phyloP scores from a whole-genome alignment of 2,329 filamentous ascomycete genomes.

The Diaporthe humulicola region DNA sequence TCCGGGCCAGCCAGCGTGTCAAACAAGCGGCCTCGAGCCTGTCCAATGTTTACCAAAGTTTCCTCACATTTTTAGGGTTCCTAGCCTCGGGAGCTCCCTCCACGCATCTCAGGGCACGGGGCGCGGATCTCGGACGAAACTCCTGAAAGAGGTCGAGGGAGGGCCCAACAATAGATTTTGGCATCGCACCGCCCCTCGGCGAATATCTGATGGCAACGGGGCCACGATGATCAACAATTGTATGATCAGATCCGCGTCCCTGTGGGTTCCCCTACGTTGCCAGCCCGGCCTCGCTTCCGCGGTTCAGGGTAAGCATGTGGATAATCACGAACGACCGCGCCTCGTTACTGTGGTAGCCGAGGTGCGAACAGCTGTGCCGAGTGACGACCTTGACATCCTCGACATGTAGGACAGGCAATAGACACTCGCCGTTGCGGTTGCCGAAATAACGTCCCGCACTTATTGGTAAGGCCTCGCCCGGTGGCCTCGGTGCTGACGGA shows the following conservation, averaged over 20 bases:
- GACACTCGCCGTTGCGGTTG: not conserved
- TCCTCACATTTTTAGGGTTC: conserved; percentile 25
- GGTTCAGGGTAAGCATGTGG: conserved; percentile 16
- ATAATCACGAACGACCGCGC: conserved; percentile 12
- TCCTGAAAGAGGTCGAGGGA: conserved; percentile 22
- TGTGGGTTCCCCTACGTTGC: not conserved
- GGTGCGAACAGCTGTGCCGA: not conserved
- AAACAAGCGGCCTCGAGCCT: conserved; percentile 18
- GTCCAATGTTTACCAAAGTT: conserved; percentile 20
- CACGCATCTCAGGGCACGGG: conserved; percentile 23
- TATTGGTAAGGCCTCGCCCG: not conserved
- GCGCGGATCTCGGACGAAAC: conserved; percentile 15
- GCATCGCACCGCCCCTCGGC: conserved; percentile 32
- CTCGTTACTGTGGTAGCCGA: conserved; percentile 26
- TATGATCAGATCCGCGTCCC: conserved; percentile 24
- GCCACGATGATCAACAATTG: conserved; percentile 6
- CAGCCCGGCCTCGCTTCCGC: conserved; percentile 20
- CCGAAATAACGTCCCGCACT: conserved; percentile 4
- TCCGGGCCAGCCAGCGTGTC: not conserved
- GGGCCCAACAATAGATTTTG: conserved; percentile 32
- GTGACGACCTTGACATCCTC: not conserved
- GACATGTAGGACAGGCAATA: not conserved
- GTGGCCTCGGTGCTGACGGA: conserved; percentile 4
- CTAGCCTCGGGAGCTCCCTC: conserved; percentile 31
- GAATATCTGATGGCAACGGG: conserved; percentile 1